phyloP scores from a whole-genome alignment of 2,329 filamentous ascomycete species.

The Microsporum audouinii region DNA sequence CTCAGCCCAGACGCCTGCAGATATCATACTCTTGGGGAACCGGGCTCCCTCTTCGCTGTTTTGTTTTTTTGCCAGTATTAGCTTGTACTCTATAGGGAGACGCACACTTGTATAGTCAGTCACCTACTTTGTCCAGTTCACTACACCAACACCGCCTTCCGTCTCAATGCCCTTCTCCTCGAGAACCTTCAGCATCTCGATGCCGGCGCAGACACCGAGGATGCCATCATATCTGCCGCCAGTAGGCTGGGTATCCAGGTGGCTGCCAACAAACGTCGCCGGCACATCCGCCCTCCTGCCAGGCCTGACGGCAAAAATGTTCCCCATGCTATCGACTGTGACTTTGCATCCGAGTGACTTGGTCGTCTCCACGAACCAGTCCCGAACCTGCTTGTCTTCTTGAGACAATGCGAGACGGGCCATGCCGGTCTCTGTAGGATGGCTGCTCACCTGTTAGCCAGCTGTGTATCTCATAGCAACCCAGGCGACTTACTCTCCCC shows the following conservation, averaged over 20 bases:
- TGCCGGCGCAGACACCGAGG: conserved; percentile 58
- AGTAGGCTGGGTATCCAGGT: conserved; percentile 42
- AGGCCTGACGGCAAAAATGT: conserved; percentile 62
- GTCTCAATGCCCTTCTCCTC: conserved; percentile 58
- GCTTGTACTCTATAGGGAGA: not conserved
- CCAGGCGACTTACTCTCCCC: conserved; percentile 49
- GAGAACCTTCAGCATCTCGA: conserved; percentile 60
- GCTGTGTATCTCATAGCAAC: not conserved
- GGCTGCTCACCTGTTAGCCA: conserved; percentile 16
- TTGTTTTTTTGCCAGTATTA: not conserved
- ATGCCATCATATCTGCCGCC: conserved; percentile 46
- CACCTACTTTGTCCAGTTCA: conserved; percentile 63
- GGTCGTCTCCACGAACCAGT: conserved; percentile 62
- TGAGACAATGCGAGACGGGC: conserved; percentile 60
- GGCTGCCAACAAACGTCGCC: conserved; percentile 39
- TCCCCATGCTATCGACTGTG: conserved; percentile 64
- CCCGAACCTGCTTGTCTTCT: conserved; percentile 57
- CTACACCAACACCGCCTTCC: conserved; percentile 58
- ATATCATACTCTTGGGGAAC: conserved; percentile 63
- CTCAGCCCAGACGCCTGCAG: conserved; percentile 68
- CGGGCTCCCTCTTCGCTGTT: conserved; percentile 65
- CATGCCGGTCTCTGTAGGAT: conserved; percentile 60
- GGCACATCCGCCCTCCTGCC: conserved; percentile 47
- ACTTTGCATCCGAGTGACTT: conserved; percentile 54
- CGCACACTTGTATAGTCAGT: not conserved